Conservation (phyloP, 148 eudicot species). For the Dysphania ambrosioides region DNA sequence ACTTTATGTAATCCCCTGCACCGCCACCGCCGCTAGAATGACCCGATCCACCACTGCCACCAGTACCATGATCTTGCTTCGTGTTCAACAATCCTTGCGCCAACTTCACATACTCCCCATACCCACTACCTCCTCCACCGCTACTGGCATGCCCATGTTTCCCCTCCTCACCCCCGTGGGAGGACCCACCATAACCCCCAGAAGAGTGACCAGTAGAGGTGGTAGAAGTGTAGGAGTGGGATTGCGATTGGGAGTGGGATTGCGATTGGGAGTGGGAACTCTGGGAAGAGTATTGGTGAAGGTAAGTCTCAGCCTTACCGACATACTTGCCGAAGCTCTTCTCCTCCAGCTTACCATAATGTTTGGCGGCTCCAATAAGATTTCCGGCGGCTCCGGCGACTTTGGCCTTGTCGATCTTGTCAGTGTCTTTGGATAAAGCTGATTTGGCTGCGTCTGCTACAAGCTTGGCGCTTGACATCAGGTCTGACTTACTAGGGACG, state of each 20-base stretch:
- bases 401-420: constrained; percentile 39
- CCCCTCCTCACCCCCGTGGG: constrained; percentile 2
- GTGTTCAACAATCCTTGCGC: constrained; percentile 28
- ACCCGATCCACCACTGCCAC: constrained; percentile 3
- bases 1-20: constrained; percentile 34
- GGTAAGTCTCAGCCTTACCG: constrained; percentile 39
- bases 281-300: constrained; percentile 27
- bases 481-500: constrained; percentile 20
- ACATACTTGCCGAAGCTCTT: constrained; percentile 39
- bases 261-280: not conserved
- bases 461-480: constrained; percentile 46
- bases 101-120: constrained; percentile 24
- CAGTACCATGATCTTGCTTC: constrained; percentile 14
- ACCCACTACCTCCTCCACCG: constrained; percentile 12
- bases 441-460: constrained; percentile 51
- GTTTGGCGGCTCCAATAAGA: constrained; percentile 39
- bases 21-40: constrained; percentile 20
- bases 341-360: constrained; percentile 40
- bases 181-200: not conserved
- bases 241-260: constrained; percentile 23
- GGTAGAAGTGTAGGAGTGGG: constrained; percentile 8
- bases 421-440: constrained; percentile 28
- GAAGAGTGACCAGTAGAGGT: not conserved
- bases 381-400: constrained; percentile 45
- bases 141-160: not conserved